Base-by-base conservation (phyloP, 73 alveolate species). In the Uronychia setigera region DNA sequence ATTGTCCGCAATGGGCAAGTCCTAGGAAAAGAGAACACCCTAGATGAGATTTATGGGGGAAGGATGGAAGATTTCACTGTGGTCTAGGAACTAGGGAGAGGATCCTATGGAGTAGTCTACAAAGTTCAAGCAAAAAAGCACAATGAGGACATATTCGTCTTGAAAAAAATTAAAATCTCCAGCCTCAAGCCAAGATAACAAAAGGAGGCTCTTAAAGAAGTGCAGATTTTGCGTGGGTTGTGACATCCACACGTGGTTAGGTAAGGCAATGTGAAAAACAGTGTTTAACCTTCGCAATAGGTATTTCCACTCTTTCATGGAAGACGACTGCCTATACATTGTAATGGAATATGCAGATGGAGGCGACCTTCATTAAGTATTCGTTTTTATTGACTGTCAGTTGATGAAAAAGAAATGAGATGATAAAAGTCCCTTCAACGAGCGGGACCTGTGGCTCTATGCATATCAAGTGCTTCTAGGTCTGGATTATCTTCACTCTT, bases 311-410 rank as follows among this genome's bases (percentile, higher is more conserved):
- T 93, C 98, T 58, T 98, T 96, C 89, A 82, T 98, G 78, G 99
- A 98, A 82, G 89, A 97, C 67, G 98, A 97, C 58, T 74, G 93
- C 80, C 93, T 98, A 19, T 94, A 96, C 80, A 98, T 98, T 58
- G 91, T 98, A 31, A 98, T 98, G 99, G 99, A 98, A 87, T 98
- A 90, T 82, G 99, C 99, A 0, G 98, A 94, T 58, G 96, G 96
- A 59, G 99, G 99, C 0, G 99, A 98, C 88, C 88, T 98, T 58
- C 93, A 97, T 80, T 82, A 94, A 77, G 67, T 82, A 82, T 84
- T n/a, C n/a, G 46, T 26, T 32, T 1, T 87, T 76, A 31, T 77
- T n/a, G 13, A 19, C 25, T 35, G 28, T 27, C 88, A 89, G 84
- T 46, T 90, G 35, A 33, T 88, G 33, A 88, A 88, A 59, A 89